Percentiles rank a stretch among this genome's conserved stretches.
Conservation (phyloP, 2,329 filamentous ascomycete species). For the Nothophaeocryptopus gaeumannii region DNA sequence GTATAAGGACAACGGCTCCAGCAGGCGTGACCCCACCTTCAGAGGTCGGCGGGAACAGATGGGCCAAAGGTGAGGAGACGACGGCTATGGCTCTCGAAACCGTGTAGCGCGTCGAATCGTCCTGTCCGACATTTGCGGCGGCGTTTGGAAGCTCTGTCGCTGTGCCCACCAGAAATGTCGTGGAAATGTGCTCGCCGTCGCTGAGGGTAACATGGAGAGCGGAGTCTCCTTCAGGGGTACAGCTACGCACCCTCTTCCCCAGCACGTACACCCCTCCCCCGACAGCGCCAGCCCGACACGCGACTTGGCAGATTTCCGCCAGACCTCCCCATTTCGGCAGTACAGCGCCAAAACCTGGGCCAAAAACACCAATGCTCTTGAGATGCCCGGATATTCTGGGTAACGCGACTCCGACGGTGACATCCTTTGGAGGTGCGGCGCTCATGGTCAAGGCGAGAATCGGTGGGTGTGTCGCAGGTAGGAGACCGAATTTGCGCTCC, state of each 20-base stretch:
- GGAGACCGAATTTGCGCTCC: constrained; percentile 52
- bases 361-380: constrained; percentile 81
- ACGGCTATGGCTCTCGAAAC: constrained; percentile 55
- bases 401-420: constrained; percentile 66
- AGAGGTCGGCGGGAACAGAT: constrained; percentile 66
- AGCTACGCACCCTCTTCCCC: constrained; percentile 60
- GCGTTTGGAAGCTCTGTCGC: constrained; percentile 25
- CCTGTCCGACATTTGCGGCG: background rate
- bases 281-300: constrained; percentile 84
- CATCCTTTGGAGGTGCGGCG: constrained; percentile 53
- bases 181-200: constrained; percentile 31
- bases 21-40: constrained; percentile 76
- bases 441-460: constrained; percentile 72
- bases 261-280: constrained; percentile 90
- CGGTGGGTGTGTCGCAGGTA: constrained; percentile 63
- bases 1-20: constrained; percentile 67
- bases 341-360: constrained; percentile 82
- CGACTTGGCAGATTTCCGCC: constrained; percentile 86
- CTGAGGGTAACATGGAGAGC: constrained; percentile 25
- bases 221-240: constrained; percentile 18
- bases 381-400: constrained; percentile 74
- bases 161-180: constrained; percentile 31
- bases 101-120: background rate
- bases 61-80: constrained; percentile 62
- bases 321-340: constrained; percentile 90